Base-by-base conservation (phyloP, 1,284 basidiomycete species). In the Leccinum subrobustum region DNA sequence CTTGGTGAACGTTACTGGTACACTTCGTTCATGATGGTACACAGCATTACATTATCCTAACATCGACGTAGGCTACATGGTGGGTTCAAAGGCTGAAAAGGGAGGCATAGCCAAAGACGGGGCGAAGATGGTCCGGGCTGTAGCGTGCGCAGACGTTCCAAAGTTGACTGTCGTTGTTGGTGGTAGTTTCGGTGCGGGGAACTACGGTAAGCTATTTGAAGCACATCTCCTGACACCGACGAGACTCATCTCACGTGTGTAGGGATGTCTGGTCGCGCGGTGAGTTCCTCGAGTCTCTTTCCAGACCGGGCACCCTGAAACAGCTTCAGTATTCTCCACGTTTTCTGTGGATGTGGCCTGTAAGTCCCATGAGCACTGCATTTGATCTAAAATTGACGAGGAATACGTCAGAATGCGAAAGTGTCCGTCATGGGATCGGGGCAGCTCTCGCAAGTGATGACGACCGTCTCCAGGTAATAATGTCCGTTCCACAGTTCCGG, bases 341-440 rank as follows among this genome's bases (percentile, higher is more conserved):
- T 62, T 97, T 98, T 83, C 77, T 98, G 58, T 98, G 93, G 92
- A 96, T 95, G 93, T 98, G 96, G 95, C 95, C 95, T 61, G 90
- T 92, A 74, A 68, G 88, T 78, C 54, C 31, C 56, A 50, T 53
- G 52, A 47, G 31, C 25, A n/a, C 42, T 61, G 14, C 58, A 62
- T 56, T 47, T 50, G 57, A 27, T 23, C 48, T 14, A 54, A 65
- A 59, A 56, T 61, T 67, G 59, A 66, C 37, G 47, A 20, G 18
- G 20, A 48, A 27, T 25, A 25, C 6, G 35, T 33, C 65, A 92
- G 89, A 96, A 96, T 68, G 93, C 95, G 31, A 95, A 92, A 74
- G 90, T 97, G 3, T 92, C 90, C n/a, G 95, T 98, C 51, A 98
- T 98, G 96, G 95, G 96, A 50, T 92, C 92, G 2, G 92, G 89